Conservation (phyloP, 257 asterid genomes). For the Przewalskia tangutica region DNA sequence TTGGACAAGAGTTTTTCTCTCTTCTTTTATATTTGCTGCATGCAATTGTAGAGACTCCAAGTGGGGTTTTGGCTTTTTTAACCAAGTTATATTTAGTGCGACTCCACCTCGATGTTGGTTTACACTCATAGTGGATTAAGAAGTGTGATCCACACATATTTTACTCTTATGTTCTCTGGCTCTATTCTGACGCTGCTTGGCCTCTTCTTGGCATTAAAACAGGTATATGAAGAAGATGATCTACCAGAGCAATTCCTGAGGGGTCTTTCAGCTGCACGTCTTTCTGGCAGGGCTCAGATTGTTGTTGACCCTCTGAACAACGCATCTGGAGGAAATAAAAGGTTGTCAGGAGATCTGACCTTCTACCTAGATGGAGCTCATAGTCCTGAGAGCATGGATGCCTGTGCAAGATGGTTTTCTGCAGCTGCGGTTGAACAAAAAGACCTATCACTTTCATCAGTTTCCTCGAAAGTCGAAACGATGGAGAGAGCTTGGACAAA, state of each 20-base stretch:
- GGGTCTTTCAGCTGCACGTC: slow-evolving; percentile 78
- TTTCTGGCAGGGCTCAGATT: slow-evolving; percentile 79
- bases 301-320: slow-evolving; percentile 33
- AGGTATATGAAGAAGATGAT: slow-evolving; percentile 33
- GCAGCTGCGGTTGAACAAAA: slow-evolving; percentile 39
- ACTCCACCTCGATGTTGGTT: neutral
- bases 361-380: slow-evolving; percentile 94
- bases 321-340: slow-evolving; percentile 13
- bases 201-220: slow-evolving; percentile 11
- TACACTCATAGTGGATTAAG: neutral
- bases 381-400: slow-evolving; percentile 96
- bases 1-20: neutral
- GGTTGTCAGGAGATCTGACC: slow-evolving; percentile 46
- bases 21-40: neutral
- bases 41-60: neutral
- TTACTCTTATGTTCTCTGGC: neutral
- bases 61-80: neutral
- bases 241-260: slow-evolving; percentile 61
- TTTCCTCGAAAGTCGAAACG: slow-evolving; percentile 14
- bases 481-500: slow-evolving; percentile 18
- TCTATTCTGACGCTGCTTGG: neutral
- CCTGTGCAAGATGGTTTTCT: slow-evolving; percentile 84
- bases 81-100: neutral
- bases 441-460: slow-evolving; percentile 13
- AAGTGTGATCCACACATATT: neutral